Base-by-base conservation (phyloP, 805 yeast species). In the Hanseniaspora jakobsenii region DNA sequence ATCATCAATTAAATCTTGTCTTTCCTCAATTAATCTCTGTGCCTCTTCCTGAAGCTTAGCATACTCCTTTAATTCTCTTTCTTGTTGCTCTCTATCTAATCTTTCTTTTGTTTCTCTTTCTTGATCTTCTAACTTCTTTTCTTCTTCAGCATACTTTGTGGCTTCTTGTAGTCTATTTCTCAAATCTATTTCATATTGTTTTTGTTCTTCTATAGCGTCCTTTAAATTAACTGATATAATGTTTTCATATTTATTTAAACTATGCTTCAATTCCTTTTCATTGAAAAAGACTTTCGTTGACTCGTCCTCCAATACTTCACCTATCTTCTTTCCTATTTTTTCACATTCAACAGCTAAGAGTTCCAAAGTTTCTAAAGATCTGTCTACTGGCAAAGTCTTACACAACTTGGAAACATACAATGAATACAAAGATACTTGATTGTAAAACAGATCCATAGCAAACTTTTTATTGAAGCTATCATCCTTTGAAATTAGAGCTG, bases 371-470 rank as follows among this genome's bases (percentile, higher is more conserved):
- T 66, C 70, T 42, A 77, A 60, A 2, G 71, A 70, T 55, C 96
- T 73, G 51, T 75, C 73, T 29, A 70, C 70, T 6, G 69, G 64
- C 2, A 73, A 66, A 28, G 77, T 59, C 53, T 81, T 81, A 50
- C 81, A 72, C 24, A 87, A 63, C 49, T 75, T 75, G 51, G 86
- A 95, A 0, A 95, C 95, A 46, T 84, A 69, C 60, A 86, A 94
- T 61, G 81, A 84, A 54, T 81, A 80, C 38, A 89, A 69, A 56
- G 79, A 81, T 0, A 96, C 93, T 42, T 78, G 70, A 57, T 91
- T 91, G 66, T 81, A 91, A 52, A 70, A 71, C 50, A 78, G 66
- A 7, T 77, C 65, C 6, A 71, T 64, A 23, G 67, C 58, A 32
- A 61, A 57, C 52, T 66, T 64, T 52, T 48, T 64, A 50, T 36